phyloP scores from a whole-genome alignment of 2,329 filamentous ascomycete genomes.

The Gyromitra esculenta region DNA sequence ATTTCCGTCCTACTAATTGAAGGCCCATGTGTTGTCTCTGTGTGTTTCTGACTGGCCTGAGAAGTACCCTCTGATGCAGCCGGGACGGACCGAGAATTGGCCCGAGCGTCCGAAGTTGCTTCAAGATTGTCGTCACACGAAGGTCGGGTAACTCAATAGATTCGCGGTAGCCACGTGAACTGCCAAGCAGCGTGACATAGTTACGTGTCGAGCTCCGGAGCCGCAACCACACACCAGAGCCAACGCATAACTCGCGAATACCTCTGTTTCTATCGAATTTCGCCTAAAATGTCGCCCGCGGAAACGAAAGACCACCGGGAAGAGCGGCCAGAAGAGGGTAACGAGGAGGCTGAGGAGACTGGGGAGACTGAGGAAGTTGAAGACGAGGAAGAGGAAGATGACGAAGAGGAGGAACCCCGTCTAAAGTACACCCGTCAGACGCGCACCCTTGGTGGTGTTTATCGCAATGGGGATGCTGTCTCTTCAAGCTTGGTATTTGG shows the following conservation, averaged over 20 bases:
- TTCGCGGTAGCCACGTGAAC: not conserved
- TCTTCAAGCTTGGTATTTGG: conserved; percentile 89
- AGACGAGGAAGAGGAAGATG: conserved; percentile 75
- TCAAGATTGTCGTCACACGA: not conserved
- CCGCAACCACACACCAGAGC: conserved; percentile 37
- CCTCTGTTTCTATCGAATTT: conserved; percentile 11
- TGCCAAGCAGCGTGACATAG: conserved; percentile 10
- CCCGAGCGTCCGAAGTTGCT: conserved; percentile 22
- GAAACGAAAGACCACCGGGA: conserved; percentile 4
- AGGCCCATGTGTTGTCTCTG: no score
- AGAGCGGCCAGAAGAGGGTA: not conserved
- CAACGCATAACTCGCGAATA: conserved; percentile 40
- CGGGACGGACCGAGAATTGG: conserved; percentile 5
- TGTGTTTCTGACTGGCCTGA: not conserved
- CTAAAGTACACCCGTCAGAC: conserved; percentile 93
- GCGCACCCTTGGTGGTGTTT: conserved; percentile 78
- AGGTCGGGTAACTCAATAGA: conserved; percentile 23
- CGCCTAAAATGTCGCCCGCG: conserved; percentile 26
- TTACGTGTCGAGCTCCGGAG: conserved; percentile 31
- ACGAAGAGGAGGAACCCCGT: conserved; percentile 91
- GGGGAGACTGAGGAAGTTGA: conserved; percentile 65
- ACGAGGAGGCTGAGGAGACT: conserved; percentile 59
- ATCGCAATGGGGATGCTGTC: conserved; percentile 94
- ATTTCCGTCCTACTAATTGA: no score
- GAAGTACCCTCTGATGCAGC: not conserved